Conservation (phyloP, 441 rosid species). For the Iberis amara region DNA sequence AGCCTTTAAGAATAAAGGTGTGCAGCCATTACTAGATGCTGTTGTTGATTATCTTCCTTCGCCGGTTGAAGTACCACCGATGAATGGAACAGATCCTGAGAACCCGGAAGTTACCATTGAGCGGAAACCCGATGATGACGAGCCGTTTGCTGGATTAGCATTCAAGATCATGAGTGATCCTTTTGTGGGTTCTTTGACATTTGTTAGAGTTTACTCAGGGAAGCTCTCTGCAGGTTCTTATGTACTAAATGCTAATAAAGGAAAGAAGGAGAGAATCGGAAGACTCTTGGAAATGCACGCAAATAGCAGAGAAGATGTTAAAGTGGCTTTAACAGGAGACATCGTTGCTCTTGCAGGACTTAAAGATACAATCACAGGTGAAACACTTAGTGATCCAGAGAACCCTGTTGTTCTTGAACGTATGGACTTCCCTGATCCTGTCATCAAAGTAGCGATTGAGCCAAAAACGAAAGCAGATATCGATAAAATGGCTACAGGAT, state of each 20-base stretch:
- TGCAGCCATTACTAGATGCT: slow-evolving; percentile 91
- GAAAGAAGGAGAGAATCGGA: slow-evolving; percentile 94
- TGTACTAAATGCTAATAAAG: slow-evolving; percentile 84
- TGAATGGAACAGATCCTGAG: slow-evolving; percentile 91
- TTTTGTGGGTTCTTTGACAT: slow-evolving; percentile 88
- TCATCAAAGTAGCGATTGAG: slow-evolving; percentile 92
- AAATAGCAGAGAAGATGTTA: slow-evolving; percentile 88
- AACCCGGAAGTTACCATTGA: slow-evolving; percentile 55
- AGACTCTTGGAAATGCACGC: slow-evolving; percentile 97
- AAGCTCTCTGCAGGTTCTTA: slow-evolving; percentile 77
- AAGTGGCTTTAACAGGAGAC: slow-evolving; percentile 78
- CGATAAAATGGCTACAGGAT: slow-evolving; percentile 78
- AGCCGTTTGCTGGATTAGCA: slow-evolving; percentile 85
- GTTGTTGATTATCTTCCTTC: slow-evolving; percentile 92
- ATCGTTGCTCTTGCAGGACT: slow-evolving; percentile 92
- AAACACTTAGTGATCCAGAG: slow-evolving; percentile 75
- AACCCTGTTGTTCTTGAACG: slow-evolving; percentile 76
- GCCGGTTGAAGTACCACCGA: slow-evolving; percentile 74
- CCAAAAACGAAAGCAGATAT: slow-evolving; percentile 93
- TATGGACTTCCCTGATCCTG: slow-evolving; percentile 98
- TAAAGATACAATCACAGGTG: slow-evolving; percentile 85
- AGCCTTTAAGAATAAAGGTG: slow-evolving; percentile 91
- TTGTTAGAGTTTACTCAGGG: slow-evolving; percentile 85
- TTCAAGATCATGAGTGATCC: slow-evolving; percentile 96
- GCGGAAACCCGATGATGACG: slow-evolving; percentile 66